Base-by-base conservation (phyloP, 1,284 basidiomycete species). In the Porodaedalea pini region DNA sequence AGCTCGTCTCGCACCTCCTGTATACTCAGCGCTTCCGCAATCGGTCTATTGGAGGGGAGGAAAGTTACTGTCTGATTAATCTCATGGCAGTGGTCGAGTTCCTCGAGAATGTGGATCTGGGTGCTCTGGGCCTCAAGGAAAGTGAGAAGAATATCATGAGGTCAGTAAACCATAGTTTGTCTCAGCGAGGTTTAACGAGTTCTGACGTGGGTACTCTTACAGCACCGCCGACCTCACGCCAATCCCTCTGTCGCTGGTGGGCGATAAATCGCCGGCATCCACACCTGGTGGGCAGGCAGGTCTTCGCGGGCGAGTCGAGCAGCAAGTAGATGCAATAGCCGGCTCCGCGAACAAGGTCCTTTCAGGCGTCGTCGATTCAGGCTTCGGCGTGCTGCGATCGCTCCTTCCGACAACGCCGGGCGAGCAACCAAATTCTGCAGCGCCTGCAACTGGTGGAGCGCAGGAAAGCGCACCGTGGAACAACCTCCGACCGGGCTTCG, bases 81-180 rank as follows among this genome's bases (percentile, higher is more conserved):
- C 76, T 96, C 31, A 86, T 95, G 73, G 95, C 95, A 4, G 94
- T 94, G 1, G 90, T 92, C 2, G 93, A 96, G 66, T 98, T 97
- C 69, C 74, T 98, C 40, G 92, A 95, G 72, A 91, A 93, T 65
- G 92, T 97, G 23, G 92, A 95, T 70, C 76, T 95, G 52, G 84
- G 80, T 6, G 88, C 85, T 4, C 75, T 98, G 10, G 93, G 94
- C 0, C 74, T 97, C 7, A 82, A 83, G 4, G 84, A 86, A 25
- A 78, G 78, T 11, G 80, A 81, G 62, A 80, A 79, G 60, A 80
- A 78, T 54, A 78, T 88, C 5, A 73, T 83, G 58, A 83, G 80
- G 81, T 78, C 62, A 32, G 73, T 67, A 27, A 15, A 34, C 27
- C 23, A 48, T 27, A 7, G 43, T 51, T 54, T 44, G 34, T 56